A percentile compares a stretch with the other conserved stretches of the same genome.
These are phyloP conservation scores for Ogataea henricii DNA, from an alignment of 805 yeast species.

Conservation along the genomic window DNA sequence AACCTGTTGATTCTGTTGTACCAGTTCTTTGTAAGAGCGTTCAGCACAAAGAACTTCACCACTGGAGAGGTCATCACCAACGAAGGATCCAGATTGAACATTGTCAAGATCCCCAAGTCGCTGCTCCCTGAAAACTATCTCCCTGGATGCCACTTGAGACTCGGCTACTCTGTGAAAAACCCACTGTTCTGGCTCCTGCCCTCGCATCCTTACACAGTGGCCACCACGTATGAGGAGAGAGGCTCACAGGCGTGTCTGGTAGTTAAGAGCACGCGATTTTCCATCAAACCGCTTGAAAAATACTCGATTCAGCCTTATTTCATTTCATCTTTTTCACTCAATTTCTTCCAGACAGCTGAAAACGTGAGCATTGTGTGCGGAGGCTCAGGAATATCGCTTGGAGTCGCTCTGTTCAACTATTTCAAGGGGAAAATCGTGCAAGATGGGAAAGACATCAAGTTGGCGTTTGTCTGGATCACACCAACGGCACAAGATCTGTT, in stretches of 20 bases:
- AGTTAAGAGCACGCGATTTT: constrained; percentile 44
- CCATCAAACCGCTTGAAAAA: constrained; percentile 32
- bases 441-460: constrained; percentile 30
- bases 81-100: constrained; percentile 24
- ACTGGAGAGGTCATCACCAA: constrained; percentile 24
- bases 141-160: constrained; percentile 63
- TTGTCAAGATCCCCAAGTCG: constrained; percentile 25
- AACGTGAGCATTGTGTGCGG: constrained; percentile 62
- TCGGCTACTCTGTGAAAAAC: constrained; percentile 41
- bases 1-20: constrained; percentile 35
- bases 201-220: constrained; percentile 69
- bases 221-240: constrained; percentile 35
- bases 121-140: constrained; percentile 30
- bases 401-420: constrained; percentile 52
- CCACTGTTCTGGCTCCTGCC: constrained; percentile 53
- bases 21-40: constrained; percentile 40
- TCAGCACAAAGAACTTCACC: constrained; percentile 21
- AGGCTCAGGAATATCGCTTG: constrained; percentile 73
- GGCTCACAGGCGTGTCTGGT: constrained; percentile 46
- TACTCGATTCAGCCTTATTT: constrained; percentile 45
- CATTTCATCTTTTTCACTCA: constrained; percentile 43
- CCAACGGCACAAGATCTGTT: constrained; percentile 48
- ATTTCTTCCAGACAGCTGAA: constrained; percentile 50
- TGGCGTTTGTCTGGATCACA: constrained; percentile 57
- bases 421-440: constrained; percentile 31